phyloP scores from a whole-genome alignment of 805 yeast species.

The Blastobotrys americana region DNA sequence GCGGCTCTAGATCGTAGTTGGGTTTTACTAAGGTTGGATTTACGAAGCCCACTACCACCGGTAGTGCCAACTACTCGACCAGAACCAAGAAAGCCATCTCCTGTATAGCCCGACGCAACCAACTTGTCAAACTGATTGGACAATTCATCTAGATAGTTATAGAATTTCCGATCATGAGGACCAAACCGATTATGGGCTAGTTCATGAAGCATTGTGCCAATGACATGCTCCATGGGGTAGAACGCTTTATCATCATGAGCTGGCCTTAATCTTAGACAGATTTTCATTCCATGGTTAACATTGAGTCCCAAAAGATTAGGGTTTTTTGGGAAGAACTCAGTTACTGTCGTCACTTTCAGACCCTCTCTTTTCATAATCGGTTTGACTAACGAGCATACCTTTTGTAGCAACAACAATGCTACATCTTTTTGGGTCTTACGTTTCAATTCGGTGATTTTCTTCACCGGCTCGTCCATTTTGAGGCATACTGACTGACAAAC shows the following conservation, averaged over 20 bases:
- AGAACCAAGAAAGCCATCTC: constrained; percentile 45
- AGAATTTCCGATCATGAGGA: constrained; percentile 71
- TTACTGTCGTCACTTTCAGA: constrained; percentile 57
- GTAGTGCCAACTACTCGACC: constrained; percentile 41
- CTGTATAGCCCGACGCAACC: constrained; percentile 36
- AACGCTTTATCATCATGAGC: constrained; percentile 47
- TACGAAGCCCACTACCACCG: constrained; percentile 6
- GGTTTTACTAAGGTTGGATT: background rate
- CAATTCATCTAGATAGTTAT: constrained; percentile 54
- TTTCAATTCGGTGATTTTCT: constrained; percentile 40
- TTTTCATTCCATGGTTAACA: constrained; percentile 68
- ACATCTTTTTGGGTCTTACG: constrained; percentile 40
- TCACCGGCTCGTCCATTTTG: background rate
- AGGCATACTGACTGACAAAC: too few relatives aligned
- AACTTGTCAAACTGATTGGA: constrained; percentile 40
- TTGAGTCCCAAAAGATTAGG: constrained; percentile 67
- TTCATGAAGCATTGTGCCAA: constrained; percentile 87
- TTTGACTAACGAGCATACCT: constrained; percentile 59
- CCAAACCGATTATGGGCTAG: constrained; percentile 74
- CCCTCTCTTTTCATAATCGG: constrained; percentile 68
- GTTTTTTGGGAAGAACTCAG: constrained; percentile 77
- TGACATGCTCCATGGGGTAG: constrained; percentile 51
- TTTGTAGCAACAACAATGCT: constrained; percentile 56
- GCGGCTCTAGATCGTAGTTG: constrained; percentile 17
- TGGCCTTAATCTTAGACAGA: constrained; percentile 62